phyloP scores from a whole-genome alignment of 2,329 filamentous ascomycete genomes.

The Chaetomium olivaceum region DNA sequence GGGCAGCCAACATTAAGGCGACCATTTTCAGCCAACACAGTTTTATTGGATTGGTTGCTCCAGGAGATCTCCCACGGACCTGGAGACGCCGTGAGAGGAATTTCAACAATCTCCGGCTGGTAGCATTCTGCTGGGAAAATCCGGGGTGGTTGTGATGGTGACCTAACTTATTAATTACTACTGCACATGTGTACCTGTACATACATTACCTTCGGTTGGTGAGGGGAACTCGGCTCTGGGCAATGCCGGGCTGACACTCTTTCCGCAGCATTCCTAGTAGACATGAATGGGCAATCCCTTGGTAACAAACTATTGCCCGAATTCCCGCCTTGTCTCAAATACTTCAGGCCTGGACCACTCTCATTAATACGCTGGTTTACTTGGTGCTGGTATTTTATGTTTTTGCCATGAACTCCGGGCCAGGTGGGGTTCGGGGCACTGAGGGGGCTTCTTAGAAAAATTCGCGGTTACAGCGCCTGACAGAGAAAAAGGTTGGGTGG shows the following conservation, averaged over 20 bases:
- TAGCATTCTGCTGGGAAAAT: slow-evolving; percentile 22
- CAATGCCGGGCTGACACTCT: background rate
- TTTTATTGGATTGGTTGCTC: background rate
- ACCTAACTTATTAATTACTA: background rate
- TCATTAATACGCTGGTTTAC: background rate
- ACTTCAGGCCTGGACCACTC: background rate
- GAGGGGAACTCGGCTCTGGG: slow-evolving; percentile 19
- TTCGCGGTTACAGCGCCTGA: background rate
- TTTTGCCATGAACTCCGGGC: background rate
- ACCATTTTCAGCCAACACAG: background rate
- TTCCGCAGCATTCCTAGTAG: slow-evolving; percentile 7
- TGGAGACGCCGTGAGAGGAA: slow-evolving; percentile 7
- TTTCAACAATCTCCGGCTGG: slow-evolving; percentile 21
- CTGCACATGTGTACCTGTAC: background rate
- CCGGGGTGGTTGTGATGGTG: slow-evolving; percentile 14
- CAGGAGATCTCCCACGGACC: background rate
- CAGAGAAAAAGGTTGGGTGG: background rate
- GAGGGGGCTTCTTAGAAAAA: background rate
- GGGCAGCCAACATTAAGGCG: background rate
- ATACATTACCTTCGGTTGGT: background rate
- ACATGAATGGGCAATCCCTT: background rate
- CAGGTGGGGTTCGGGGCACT: background rate
- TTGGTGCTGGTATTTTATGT: background rate
- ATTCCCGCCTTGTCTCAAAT: slow-evolving; percentile 3
- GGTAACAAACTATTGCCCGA: background rate